phyloP scores from a whole-genome alignment of 176 grass and related monocot species.

The Guadua angustifolia region DNA sequence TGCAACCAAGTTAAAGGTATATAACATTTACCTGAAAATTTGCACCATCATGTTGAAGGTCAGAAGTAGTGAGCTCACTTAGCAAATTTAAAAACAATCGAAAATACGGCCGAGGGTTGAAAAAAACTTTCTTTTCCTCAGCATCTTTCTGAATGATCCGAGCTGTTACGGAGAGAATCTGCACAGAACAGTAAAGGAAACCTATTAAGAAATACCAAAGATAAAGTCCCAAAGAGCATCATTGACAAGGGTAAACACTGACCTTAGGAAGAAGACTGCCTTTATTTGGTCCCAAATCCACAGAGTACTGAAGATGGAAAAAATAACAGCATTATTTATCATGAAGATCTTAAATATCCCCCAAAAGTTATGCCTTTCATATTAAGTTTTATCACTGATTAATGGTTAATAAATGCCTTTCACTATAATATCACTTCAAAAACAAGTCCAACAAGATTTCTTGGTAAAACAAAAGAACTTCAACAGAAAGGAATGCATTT shows the following conservation, averaged over 20 bases:
- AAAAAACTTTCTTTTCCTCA: conserved; percentile 88
- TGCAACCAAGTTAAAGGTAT: conserved; percentile 4
- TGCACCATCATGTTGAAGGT: conserved; percentile 64
- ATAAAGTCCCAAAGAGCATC: neutral
- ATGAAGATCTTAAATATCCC: neutral
- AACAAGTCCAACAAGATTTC: neutral
- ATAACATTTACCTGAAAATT: conserved; percentile 74
- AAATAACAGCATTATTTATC: neutral
- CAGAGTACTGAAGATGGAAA: conserved; percentile 57
- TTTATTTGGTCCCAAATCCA: conserved; percentile 81
- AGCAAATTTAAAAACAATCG: conserved; percentile 90
- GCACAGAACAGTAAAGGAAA: conserved; percentile 43
- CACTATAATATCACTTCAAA: neutral
- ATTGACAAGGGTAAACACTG: conserved; percentile 25
- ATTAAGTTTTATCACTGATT: neutral
- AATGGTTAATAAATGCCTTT: neutral
- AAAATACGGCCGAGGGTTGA: conserved; percentile 85
- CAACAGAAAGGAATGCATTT: conserved; percentile 5
- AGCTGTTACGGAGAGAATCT: conserved; percentile 75
- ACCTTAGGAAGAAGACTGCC: conserved; percentile 78
- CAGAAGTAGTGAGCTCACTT: conserved; percentile 73
- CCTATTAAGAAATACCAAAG: conserved; percentile 22
- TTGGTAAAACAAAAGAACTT: neutral
- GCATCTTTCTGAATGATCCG: conserved; percentile 86
- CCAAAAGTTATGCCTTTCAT: neutral